Conservation (phyloP, 768 basidiomycete species). For the Macrolepiota fuliginosa region DNA sequence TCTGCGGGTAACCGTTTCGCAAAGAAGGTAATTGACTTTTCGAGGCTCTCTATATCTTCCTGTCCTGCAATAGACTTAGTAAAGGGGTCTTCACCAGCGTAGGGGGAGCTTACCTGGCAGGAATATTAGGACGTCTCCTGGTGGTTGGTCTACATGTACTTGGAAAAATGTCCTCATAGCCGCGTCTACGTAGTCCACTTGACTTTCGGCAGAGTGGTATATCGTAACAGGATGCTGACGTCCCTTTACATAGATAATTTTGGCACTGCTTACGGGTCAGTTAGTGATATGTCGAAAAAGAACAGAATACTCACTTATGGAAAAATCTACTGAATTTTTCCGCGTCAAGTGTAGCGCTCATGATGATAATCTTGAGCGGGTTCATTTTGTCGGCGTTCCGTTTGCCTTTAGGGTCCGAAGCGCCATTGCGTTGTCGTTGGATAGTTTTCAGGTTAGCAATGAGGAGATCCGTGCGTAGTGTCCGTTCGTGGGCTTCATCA, state of each 20-base stretch:
- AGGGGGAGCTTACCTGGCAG: constrained; percentile 62
- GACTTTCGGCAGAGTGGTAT: constrained; percentile 71
- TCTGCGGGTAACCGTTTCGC: constrained; percentile 67
- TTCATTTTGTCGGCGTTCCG: constrained; percentile 41
- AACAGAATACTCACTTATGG: constrained; percentile 53
- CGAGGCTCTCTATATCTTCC: constrained; percentile 92
- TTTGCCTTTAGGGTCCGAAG: constrained; percentile 38
- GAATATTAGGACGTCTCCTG: constrained; percentile 92
- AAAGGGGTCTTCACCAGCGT: no score
- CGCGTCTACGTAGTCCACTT: constrained; percentile 84
- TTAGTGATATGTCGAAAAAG: not conserved
- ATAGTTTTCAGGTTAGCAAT: constrained; percentile 88
- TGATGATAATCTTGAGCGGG: constrained; percentile 89
- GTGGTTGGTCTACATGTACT: constrained; percentile 76
- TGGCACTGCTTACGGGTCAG: constrained; percentile 52
- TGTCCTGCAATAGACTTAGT: constrained; percentile 58
- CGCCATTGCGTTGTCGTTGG: constrained; percentile 58
- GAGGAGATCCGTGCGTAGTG: constrained; percentile 91
- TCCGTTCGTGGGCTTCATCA: constrained; percentile 97
- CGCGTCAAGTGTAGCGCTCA: constrained; percentile 97
- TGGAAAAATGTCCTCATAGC: constrained; percentile 94
- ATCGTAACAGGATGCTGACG: constrained; percentile 90
- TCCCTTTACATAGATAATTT: constrained; percentile 88
- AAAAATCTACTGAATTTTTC: constrained; percentile 92
- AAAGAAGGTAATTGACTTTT: constrained; percentile 68